phyloP scores from a whole-genome alignment of 2,329 filamentous ascomycete genomes.

The Aspergillus tamarii region DNA sequence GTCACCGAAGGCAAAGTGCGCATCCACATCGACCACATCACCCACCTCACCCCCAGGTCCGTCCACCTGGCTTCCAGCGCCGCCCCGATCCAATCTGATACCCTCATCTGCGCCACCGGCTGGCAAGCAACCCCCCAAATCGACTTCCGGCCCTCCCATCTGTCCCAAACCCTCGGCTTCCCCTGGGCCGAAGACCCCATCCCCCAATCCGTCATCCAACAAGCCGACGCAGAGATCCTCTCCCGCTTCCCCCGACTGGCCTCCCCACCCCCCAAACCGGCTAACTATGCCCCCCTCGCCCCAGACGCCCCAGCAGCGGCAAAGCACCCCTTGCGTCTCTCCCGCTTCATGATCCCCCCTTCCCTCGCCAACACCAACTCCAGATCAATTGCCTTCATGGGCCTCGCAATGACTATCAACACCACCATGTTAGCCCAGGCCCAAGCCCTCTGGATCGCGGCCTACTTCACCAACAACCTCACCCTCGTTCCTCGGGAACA shows the following conservation, averaged over 20 bases:
- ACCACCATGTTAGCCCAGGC: slow-evolving; percentile 51
- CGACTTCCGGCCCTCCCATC: slow-evolving; percentile 50
- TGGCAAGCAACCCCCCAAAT: slow-evolving; percentile 57
- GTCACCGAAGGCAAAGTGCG: slow-evolving; percentile 58
- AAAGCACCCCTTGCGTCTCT: slow-evolving; percentile 52
- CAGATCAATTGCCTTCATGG: slow-evolving; percentile 54
- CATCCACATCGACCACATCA: slow-evolving; percentile 60
- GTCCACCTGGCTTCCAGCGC: slow-evolving; percentile 54
- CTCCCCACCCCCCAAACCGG: slow-evolving; percentile 42
- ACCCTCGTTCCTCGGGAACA: slow-evolving; percentile 31
- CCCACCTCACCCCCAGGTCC: slow-evolving; percentile 47
- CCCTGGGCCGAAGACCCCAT: slow-evolving; percentile 43
- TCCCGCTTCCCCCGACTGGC: slow-evolving; percentile 54
- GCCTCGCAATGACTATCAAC: slow-evolving; percentile 51
- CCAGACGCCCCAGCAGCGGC: slow-evolving; percentile 40
- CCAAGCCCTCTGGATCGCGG: slow-evolving; percentile 65
- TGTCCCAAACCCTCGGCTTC: slow-evolving; percentile 52
- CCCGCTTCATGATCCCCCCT: slow-evolving; percentile 52
- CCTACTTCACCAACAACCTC: slow-evolving; percentile 63
- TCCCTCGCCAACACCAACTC: slow-evolving; percentile 42
- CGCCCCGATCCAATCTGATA: slow-evolving; percentile 56
- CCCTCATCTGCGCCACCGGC: slow-evolving; percentile 60
- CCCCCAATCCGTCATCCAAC: slow-evolving; percentile 39
- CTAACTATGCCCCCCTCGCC: slow-evolving; percentile 32
- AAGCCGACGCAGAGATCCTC: slow-evolving; percentile 56